These are phyloP conservation scores for Sarocladium strictum DNA, from an alignment of 2,329 filamentous ascomycete genomes.

Conservation along the genomic window DNA sequence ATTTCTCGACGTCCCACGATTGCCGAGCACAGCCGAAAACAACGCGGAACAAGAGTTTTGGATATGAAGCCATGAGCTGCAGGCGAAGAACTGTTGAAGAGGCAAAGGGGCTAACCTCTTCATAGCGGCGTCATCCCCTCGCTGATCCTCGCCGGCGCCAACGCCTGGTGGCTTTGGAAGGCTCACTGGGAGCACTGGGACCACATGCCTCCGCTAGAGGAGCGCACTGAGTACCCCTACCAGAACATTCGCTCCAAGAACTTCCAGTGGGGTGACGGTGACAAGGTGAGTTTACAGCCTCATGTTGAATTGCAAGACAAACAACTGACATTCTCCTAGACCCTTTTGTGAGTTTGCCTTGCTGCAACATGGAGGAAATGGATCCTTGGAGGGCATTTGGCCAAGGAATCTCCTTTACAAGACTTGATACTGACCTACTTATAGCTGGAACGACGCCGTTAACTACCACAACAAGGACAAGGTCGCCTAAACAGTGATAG, in stretches of 20 bases:
- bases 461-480: slow-evolving; percentile 98
- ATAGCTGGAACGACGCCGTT: slow-evolving; percentile 89
- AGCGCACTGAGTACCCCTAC: slow-evolving; percentile 90
- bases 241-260: slow-evolving; percentile 98
- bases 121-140: slow-evolving; percentile 72
- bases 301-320: slow-evolving; percentile 6
- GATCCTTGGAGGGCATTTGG: not conserved
- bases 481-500: slow-evolving; percentile 22
- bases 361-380: not conserved
- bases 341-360: slow-evolving; percentile 53
- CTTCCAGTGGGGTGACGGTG: slow-evolving; percentile 89
- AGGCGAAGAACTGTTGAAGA: not conserved
- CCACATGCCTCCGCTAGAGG: slow-evolving; percentile 81
- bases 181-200: slow-evolving; percentile 96
- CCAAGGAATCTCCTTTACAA: not conserved
- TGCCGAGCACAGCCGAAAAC: slow-evolving; percentile 10
- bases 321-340: slow-evolving; percentile 37
- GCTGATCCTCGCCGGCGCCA: slow-evolving; percentile 66
- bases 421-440: slow-evolving; percentile 11
- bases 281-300: slow-evolving; percentile 60
- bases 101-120: slow-evolving; percentile 11
- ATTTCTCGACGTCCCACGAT: slow-evolving; percentile 29
- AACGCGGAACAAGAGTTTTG: not conserved
- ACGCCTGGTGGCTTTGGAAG: slow-evolving; percentile 87
- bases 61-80: not conserved